Percentiles rank a stretch among this genome's conserved stretches.
phyloP scores from a whole-genome alignment of 371 early-diverging fungal species.

The Entomophthora muscae region DNA sequence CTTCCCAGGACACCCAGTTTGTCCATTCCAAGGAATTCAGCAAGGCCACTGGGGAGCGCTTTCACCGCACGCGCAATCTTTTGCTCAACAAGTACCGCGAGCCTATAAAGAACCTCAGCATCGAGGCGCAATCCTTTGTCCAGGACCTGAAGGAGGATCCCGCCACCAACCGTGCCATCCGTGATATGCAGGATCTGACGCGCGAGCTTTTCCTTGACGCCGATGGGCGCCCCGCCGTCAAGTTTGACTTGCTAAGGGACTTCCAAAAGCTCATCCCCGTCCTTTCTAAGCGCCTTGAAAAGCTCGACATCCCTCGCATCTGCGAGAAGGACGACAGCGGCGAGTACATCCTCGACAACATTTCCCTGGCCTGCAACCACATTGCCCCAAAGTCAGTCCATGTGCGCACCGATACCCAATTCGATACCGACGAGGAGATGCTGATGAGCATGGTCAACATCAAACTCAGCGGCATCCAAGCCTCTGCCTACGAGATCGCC shows the following conservation, averaged over 20 bases:
- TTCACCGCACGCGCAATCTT: constrained; percentile 14
- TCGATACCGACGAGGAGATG: constrained; percentile 14
- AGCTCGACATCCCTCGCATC: constrained; percentile 16
- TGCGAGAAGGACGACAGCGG: constrained; percentile 18
- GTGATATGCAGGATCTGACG: constrained; percentile 15
- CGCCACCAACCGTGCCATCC: constrained; percentile 12
- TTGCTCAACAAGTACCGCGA: constrained; percentile 14
- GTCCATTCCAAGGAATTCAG: constrained; percentile 13
- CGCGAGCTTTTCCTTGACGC: constrained; percentile 22
- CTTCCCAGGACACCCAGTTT: constrained; percentile 16
- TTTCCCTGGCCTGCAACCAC: constrained; percentile 19
- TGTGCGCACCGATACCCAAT: constrained; percentile 18
- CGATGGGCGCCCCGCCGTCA: constrained; percentile 20
- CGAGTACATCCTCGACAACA: constrained; percentile 22
- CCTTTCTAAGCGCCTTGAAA: constrained; percentile 19
- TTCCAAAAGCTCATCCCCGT: constrained; percentile 17
- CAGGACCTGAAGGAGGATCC: constrained; percentile 15
- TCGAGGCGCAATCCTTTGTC: constrained; percentile 14
- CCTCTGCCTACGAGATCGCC: constrained; percentile 17
- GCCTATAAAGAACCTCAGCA: constrained; percentile 10
- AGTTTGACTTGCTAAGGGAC: constrained; percentile 22
- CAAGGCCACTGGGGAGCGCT: constrained; percentile 11
- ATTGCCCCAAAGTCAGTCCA: constrained; percentile 19
- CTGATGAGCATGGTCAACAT: constrained; percentile 13
- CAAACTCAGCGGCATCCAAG: constrained; percentile 11